A percentile compares a stretch with the other conserved stretches of the same genome.
phyloP scores from a whole-genome alignment of 495 filamentous ascomycete genomes.

The Lasiosphaeris hirsuta region DNA sequence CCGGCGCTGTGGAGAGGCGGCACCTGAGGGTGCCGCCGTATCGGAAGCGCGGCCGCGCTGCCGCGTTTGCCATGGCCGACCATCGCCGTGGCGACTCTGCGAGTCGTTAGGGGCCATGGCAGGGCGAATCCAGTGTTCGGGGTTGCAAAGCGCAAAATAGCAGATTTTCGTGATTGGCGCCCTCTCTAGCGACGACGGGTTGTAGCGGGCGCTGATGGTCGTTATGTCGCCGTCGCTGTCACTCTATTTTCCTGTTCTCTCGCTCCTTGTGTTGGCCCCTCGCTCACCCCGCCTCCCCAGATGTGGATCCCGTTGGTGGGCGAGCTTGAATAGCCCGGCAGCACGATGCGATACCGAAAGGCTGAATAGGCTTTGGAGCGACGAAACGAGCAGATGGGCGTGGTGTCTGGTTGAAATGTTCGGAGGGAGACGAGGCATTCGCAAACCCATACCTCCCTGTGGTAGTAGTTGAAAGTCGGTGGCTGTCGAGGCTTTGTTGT shows the following conservation, averaged over 20 bases:
- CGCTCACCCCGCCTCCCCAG: constrained; percentile 2
- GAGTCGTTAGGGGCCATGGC: constrained; percentile 22
- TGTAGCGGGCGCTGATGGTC: neutral
- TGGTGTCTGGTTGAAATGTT: neutral
- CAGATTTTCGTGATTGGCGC: neutral
- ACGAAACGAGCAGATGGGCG: neutral
- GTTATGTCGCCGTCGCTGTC: neutral
- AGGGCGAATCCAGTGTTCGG: too few species aligned
- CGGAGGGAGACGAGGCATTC: neutral
- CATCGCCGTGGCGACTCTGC: constrained; percentile 13
- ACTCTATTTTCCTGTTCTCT: neutral
- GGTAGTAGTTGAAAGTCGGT: neutral
- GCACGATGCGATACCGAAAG: neutral
- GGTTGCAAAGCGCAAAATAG: neutral
- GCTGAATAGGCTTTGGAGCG: neutral
- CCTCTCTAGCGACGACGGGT: neutral
- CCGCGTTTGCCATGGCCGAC: constrained; percentile 9
- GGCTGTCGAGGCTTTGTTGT: constrained; percentile 13
- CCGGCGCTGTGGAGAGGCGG: constrained; percentile 25
- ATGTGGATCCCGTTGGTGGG: neutral
- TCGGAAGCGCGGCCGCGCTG: constrained; percentile 6
- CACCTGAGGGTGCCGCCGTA: constrained; percentile 12
- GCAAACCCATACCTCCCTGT: neutral
- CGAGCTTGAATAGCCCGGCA: neutral
- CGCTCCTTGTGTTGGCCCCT: neutral